Conservation (phyloP, 805 yeast genomes). For the Deakozyma indianensis region DNA sequence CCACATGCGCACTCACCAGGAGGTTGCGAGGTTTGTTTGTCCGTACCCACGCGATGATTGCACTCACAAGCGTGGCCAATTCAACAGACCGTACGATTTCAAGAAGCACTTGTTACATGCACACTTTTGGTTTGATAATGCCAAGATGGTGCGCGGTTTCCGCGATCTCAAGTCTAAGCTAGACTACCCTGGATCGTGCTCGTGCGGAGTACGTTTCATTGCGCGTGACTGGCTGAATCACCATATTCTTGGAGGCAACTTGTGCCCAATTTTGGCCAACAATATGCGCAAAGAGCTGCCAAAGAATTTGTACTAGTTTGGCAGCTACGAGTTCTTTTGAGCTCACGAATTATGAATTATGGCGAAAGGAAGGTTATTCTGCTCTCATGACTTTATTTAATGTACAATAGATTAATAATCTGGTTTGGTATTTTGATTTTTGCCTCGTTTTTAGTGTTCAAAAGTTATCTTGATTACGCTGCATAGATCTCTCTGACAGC, state of each 20-base stretch:
- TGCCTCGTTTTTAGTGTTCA: too few species aligned
- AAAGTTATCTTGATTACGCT: too few species aligned
- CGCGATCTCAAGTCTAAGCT: slow-evolving; percentile 42
- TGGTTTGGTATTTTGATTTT: too few species aligned
- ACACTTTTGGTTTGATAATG: slow-evolving; percentile 42
- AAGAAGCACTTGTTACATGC: slow-evolving; percentile 49
- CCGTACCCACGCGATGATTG: slow-evolving; percentile 41
- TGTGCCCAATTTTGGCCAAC: background rate
- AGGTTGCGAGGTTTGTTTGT: slow-evolving; percentile 41
- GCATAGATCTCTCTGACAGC: too few species aligned
- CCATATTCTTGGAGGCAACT: slow-evolving; percentile 25
- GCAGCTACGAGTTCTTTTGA: background rate
- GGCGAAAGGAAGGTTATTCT: slow-evolving; percentile 1
- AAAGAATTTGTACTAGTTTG: background rate
- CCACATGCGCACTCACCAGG: slow-evolving; percentile 49
- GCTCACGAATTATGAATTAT: too few species aligned
- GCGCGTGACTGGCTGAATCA: slow-evolving; percentile 43
- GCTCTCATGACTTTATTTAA: background rate
- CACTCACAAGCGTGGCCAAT: slow-evolving; percentile 43
- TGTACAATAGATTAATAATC: background rate
- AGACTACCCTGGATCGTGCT: slow-evolving; percentile 36
- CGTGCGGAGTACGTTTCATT: slow-evolving; percentile 33
- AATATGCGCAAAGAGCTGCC: background rate
- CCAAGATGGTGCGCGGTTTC: slow-evolving; percentile 25
- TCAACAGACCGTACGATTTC: slow-evolving; percentile 55